phyloP scores from a whole-genome alignment of 2,329 filamentous ascomycete species.

The Botrytis aclada region DNA sequence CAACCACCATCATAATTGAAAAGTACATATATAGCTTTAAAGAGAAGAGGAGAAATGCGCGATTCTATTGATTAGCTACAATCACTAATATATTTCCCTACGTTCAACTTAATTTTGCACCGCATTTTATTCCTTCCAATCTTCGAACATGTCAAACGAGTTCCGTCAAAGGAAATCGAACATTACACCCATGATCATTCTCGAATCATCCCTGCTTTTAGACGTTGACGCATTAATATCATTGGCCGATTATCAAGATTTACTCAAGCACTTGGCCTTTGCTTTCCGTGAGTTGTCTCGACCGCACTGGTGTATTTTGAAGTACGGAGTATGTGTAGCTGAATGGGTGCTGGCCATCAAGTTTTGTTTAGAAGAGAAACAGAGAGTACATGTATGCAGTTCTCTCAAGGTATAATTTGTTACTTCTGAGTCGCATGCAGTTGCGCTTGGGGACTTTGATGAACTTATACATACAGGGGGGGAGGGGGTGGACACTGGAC shows the following conservation, averaged over 20 bases:
- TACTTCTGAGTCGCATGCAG: conserved; percentile 24
- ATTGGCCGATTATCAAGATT: conserved; percentile 31
- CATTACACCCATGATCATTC: conserved; percentile 24
- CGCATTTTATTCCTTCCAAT: background rate
- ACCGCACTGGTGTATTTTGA: conserved; percentile 23
- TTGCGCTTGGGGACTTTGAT: conserved; percentile 28
- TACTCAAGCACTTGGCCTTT: conserved; percentile 36
- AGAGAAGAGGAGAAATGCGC: background rate
- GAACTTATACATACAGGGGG: conserved; percentile 20
- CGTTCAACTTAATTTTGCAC: background rate
- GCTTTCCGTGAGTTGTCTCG: conserved; percentile 33
- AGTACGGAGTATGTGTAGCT: conserved; percentile 7
- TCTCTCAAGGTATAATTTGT: conserved; percentile 11
- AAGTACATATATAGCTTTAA: background rate
- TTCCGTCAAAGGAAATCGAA: conserved; percentile 20
- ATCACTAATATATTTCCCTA: background rate
- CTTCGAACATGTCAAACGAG: conserved; percentile 18
- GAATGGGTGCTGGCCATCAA: conserved; percentile 13
- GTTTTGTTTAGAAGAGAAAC: background rate
- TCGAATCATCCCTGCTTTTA: conserved; percentile 26
- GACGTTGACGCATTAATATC: conserved; percentile 33
- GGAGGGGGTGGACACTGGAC: background rate
- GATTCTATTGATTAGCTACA: background rate
- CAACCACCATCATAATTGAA: background rate
- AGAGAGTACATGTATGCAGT: conserved; percentile 1